Percentiles rank a stretch among this genome's conserved stretches.
These are phyloP conservation scores for Salvia splendens DNA, from an alignment of 257 asterid species.

Conservation along the genomic window DNA sequence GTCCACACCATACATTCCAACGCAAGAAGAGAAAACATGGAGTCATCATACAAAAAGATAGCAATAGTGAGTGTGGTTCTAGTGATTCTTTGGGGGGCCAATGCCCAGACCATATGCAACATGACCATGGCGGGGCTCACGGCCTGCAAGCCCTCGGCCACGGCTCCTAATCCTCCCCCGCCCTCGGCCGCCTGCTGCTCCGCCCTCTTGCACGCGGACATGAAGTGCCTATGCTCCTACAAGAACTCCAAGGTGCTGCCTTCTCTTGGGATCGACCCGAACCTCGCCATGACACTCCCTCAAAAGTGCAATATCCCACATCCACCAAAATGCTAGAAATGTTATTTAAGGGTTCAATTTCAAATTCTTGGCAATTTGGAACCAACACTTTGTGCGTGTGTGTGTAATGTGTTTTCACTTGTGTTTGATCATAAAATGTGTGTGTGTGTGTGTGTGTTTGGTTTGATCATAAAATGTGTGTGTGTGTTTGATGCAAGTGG, in stretches of 20 bases:
- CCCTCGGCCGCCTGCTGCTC: constrained; percentile 63
- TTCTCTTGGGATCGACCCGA: constrained; percentile 55
- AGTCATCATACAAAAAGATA: constrained; percentile 18
- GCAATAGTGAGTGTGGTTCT: constrained; percentile 16
- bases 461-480: too few species aligned
- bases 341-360: too few species aligned
- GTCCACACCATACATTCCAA: not conserved
- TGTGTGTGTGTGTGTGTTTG: too few species aligned
- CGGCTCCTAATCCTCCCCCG: constrained; percentile 44
- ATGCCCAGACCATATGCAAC: constrained; percentile 52
- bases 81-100: constrained; percentile 3
- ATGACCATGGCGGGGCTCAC: constrained; percentile 40
- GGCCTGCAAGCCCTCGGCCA: constrained; percentile 57
- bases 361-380: too few species aligned
- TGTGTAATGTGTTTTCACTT: too few species aligned
- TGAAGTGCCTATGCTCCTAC: constrained; percentile 55
- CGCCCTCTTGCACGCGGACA: constrained; percentile 52
- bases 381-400: too few species aligned
- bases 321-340: constrained; percentile 41
- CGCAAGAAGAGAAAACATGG: constrained; percentile 3
- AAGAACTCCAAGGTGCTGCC: constrained; percentile 54
- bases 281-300: constrained; percentile 58
- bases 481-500: too few species aligned
- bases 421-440: too few species aligned
- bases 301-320: constrained; percentile 47